These are phyloP conservation scores for Colletotrichum graminicola DNA, from an alignment of 2,329 filamentous ascomycete genomes.

Conservation along the genomic window DNA sequence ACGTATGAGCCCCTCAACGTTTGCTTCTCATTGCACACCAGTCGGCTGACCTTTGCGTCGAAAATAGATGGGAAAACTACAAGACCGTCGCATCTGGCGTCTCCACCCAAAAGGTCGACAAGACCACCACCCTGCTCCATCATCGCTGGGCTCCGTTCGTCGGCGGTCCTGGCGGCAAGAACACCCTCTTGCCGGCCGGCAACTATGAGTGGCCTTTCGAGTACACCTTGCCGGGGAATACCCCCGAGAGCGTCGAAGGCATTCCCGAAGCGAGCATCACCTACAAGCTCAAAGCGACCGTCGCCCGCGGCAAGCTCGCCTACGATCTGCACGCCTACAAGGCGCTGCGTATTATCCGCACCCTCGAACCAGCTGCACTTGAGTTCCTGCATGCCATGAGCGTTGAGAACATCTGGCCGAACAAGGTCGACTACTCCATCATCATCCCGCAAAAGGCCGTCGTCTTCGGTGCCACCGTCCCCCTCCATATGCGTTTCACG, in stretches of 20 bases:
- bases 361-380: constrained; percentile 79
- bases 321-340: constrained; percentile 88
- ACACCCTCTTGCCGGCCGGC: constrained; percentile 73
- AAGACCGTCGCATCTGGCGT: constrained; percentile 69
- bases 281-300: constrained; percentile 91
- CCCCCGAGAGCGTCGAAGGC: constrained; percentile 91
- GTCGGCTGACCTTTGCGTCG: constrained; percentile 24
- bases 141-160: constrained; percentile 79
- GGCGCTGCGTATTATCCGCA: constrained; percentile 81
- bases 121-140: constrained; percentile 70
- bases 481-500: constrained; percentile 87
- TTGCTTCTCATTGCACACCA: constrained; percentile 21
- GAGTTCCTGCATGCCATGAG: constrained; percentile 91
- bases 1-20: constrained; percentile 64
- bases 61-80: constrained; percentile 63
- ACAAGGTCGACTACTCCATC: constrained; percentile 97
- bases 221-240: constrained; percentile 76
- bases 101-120: constrained; percentile 70
- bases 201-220: constrained; percentile 91
- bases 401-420: constrained; percentile 97
- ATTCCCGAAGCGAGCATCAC: constrained; percentile 87
- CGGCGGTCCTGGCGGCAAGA: constrained; percentile 66
- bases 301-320: constrained; percentile 87
- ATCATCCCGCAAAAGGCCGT: constrained; percentile 94
- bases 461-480: constrained; percentile 89